Percentiles rank a stretch among this genome's conserved stretches.
Conservation (phyloP, 2,329 filamentous ascomycete species). For the Colletotrichum eremochloae region DNA sequence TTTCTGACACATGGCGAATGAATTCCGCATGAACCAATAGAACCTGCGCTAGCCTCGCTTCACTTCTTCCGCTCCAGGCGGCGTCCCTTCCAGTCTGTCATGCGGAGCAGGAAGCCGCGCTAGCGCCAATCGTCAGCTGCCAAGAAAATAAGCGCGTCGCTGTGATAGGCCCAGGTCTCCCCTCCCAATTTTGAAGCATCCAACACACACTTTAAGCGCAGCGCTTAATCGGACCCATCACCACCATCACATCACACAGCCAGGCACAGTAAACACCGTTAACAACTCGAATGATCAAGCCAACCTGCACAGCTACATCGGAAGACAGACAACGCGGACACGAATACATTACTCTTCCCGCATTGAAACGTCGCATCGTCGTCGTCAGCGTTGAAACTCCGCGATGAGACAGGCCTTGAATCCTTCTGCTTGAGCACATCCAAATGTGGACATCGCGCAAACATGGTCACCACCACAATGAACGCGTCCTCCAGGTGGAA, state of each 20-base stretch:
- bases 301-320: slow-evolving; percentile 8
- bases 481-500: slow-evolving; percentile 37
- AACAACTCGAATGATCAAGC: slow-evolving; percentile 20
- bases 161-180: slow-evolving; percentile 31
- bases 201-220: slow-evolving; percentile 35
- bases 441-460: slow-evolving; percentile 12
- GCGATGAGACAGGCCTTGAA: slow-evolving; percentile 31
- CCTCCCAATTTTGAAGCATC: slow-evolving; percentile 22
- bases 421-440: slow-evolving; percentile 34
- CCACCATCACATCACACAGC: slow-evolving; percentile 19
- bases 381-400: slow-evolving; percentile 9
- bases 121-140: slow-evolving; percentile 29
- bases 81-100: not conserved
- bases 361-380: not conserved
- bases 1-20: not conserved
- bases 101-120: slow-evolving; percentile 1
- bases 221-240: slow-evolving; percentile 36
- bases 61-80: slow-evolving; percentile 7
- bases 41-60: slow-evolving; percentile 33
- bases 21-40: not conserved
- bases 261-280: slow-evolving; percentile 37
- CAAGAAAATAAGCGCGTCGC: slow-evolving; percentile 35
- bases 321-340: not conserved
- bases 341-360: not conserved
- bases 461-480: slow-evolving; percentile 34